Base-by-base conservation (phyloP, 768 basidiomycete species). In the Hypholoma fasciculare region DNA sequence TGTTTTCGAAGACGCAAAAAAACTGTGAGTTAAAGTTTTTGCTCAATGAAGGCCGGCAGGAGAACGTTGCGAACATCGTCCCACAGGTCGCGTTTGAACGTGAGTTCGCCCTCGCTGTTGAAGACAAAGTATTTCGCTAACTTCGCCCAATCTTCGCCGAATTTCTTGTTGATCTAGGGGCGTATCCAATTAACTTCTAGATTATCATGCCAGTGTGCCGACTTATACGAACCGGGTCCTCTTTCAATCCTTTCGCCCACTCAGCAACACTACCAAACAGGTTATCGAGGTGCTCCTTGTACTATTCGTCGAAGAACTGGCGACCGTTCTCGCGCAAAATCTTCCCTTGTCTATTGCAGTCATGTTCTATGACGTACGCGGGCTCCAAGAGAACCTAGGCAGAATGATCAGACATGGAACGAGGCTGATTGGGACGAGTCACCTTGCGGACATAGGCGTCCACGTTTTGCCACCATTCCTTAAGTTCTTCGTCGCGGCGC, bases 11-110 rank as follows among this genome's bases (percentile, higher is more conserved):
- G 23, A 23, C 23, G 23, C 23, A 23, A 23, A 23, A 23, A 23
- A 23, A 23, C 23, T 23, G 23, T 23, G 23, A 23, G 23, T 23
- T 23, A 23, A 23, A 23, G 23, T 23, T 23, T 23, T 23, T 23
- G 23, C 23, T 89, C 80, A 64, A 95, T 85, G 40, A 96, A 71
- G 7, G 82, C 74, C 8, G 96, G 96, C 0, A 96, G 65, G 55
- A 98, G 91, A 53, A 92, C 88, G 38, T 80, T 80, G 44, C 95
- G 79, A 46, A 98, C 84, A 69, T 98, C 96, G 64, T 84, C 83
- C 96, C 96, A 94, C 2, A 98, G 76, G 36, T 88, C 82, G 4
- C 86, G 82, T 78, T 98, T 98, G 82, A 93, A 97, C 70, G 86
- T 86, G 57, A 98, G 78, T 60, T 83, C 84, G 8, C 96, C 95